A percentile compares a stretch with the other conserved stretches of the same genome.
These are phyloP conservation scores for Sporisorium exsertum DNA, from an alignment of 1,284 basidiomycete genomes.

Conservation along the genomic window DNA sequence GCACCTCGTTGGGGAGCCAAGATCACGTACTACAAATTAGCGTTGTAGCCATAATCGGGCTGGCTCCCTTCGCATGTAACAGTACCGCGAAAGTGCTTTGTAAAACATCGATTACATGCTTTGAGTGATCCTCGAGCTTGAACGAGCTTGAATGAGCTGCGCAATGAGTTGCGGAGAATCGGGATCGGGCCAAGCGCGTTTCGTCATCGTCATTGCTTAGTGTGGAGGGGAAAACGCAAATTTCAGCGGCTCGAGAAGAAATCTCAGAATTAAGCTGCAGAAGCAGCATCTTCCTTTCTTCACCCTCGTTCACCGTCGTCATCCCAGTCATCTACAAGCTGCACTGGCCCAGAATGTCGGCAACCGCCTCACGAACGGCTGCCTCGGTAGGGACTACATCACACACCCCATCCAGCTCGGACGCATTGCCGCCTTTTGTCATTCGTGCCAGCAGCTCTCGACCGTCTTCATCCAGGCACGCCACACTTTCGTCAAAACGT, in stretches of 20 bases:
- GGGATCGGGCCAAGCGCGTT: neutral
- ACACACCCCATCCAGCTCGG: neutral
- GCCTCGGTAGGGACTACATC: neutral
- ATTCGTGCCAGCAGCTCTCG: conserved; percentile 32
- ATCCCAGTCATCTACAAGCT: neutral
- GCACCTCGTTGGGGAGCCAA: neutral
- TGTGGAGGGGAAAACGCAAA: conserved; percentile 15
- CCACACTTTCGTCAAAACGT: conserved; percentile 13
- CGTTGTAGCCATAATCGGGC: neutral
- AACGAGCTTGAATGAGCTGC: neutral
- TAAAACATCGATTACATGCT: neutral
- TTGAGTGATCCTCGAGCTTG: neutral
- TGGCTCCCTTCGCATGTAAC: neutral
- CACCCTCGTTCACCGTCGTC: neutral
- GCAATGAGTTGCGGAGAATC: neutral
- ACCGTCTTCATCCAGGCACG: conserved; percentile 13
- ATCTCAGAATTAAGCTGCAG: neutral
- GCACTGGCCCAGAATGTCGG: neutral
- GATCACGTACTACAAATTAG: neutral
- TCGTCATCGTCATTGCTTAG: neutral
- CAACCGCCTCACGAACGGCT: neutral
- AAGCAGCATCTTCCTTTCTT: neutral
- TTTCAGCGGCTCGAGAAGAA: conserved; percentile 13
- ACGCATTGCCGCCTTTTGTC: conserved; percentile 31
- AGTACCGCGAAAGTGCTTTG: neutral